Base-by-base conservation (phyloP, 345 rosid genomes). In the Physaria fendleri region DNA sequence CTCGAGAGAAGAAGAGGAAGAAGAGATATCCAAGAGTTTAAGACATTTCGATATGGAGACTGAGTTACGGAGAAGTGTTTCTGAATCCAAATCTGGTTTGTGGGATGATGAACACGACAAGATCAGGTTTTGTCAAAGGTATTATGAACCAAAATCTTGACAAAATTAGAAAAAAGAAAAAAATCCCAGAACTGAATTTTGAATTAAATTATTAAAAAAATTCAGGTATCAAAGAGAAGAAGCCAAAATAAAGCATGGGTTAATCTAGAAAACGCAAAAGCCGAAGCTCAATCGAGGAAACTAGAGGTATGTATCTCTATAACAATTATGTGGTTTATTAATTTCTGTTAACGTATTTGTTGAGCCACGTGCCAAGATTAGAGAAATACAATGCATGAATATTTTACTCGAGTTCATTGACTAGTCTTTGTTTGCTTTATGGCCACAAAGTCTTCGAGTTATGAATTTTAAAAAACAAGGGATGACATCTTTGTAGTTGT, bases 161-260 rank as follows among this genome's bases (percentile, higher is more conserved):
- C 24, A 15, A 53, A 50, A 22, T 56, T 50, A 9, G 5, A 5
- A 18, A 48, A 44, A 34, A n/a, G n/a, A n/a, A n/a, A n/a, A n/a
- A n/a, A n/a, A n/a, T n/a, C n/a, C 39, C 12, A 37, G 41, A 50
- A 52, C n/a, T n/a, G 27, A 23, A 50, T 28, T 39, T 37, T 42
- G 2, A 5, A 1, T 18, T 20, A 3, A 38, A 5, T 52, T 34
- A n/a, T n/a, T n/a, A n/a, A 9, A 29, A 28, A 28, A 72, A 5
- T 50, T 15, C 41, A 90, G 96, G 74, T 88, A 88, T 62, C 93
- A 86, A 64, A 84, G 97, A 74, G 98, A 88, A 70, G 97, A 92
- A 74, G 95, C 94, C 27, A 84, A 79, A 71, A 92, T 88, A 90
- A 84, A 63, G 98, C 98, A 57, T 92, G 98, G 97, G 69, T 88